Evolutionary conservation across 1,284 basidiomycete species (phyloP).

Genomic region (Papiliotrema fonsecae): DNA sequence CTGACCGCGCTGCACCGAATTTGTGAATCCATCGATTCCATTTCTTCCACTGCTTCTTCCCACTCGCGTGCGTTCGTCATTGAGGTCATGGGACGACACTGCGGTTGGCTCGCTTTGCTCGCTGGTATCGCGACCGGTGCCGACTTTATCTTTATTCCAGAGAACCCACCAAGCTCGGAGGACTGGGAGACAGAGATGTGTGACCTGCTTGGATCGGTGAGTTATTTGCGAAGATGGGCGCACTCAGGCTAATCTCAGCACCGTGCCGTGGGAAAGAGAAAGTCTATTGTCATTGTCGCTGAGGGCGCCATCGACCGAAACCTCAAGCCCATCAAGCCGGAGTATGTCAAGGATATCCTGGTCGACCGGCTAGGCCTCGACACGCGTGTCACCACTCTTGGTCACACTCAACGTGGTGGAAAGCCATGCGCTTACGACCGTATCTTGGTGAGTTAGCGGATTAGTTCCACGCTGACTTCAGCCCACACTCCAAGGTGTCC

Average conservation of each 20-base stretch:
- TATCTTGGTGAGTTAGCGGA: conserved; percentile 61
- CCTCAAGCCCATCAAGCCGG: conserved; percentile 83
- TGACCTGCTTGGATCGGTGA: conserved; percentile 69
- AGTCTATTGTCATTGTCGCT: conserved; percentile 96
- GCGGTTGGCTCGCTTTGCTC: conserved; percentile 93
- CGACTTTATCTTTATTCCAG: conserved; percentile 96
- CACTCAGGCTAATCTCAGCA: conserved; percentile 55
- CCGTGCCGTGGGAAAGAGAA: conserved; percentile 86
- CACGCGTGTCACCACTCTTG: conserved; percentile 95
- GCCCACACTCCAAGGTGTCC: conserved; percentile 91
- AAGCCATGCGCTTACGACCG: conserved; percentile 89
- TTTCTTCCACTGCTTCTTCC: conserved; percentile 91
- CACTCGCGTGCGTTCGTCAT: conserved; percentile 97
- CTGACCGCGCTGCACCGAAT: conserved; percentile 93
- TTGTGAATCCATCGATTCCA: conserved; percentile 96
- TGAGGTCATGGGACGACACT: conserved; percentile 98
- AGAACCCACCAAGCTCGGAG: conserved; percentile 71
- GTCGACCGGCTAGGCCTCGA: conserved; percentile 83
- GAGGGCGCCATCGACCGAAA: conserved; percentile 88
- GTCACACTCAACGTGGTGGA: conserved; percentile 94
- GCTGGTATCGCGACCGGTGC: conserved; percentile 92
- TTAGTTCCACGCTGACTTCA: conserved; percentile 38
- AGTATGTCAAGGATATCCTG: conserved; percentile 85
- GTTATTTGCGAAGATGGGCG: conserved; percentile 21
- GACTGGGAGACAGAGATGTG: conserved; percentile 94